A percentile compares a stretch with the other conserved stretches of the same genome.
Conservation (phyloP, 2,329 filamentous ascomycete species). For the Phialemoniopsis sp. region DNA sequence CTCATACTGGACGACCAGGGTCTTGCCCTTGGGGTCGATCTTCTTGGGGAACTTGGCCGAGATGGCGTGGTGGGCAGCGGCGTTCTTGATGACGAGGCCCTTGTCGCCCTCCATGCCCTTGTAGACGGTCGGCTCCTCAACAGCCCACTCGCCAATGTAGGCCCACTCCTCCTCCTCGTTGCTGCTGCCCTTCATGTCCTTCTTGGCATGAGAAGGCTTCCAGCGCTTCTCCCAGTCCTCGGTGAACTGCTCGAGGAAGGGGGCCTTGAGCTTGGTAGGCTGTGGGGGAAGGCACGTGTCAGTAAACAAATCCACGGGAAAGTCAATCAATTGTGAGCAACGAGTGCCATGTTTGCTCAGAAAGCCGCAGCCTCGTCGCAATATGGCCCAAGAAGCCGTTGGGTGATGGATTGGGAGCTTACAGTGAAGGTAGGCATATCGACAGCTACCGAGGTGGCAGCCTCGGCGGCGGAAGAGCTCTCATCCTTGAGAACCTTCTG, state of each 20-base stretch:
- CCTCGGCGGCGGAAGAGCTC: slow-evolving; percentile 34
- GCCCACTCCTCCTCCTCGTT: slow-evolving; percentile 92
- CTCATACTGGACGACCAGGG: slow-evolving; percentile 96
- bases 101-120: slow-evolving; percentile 95
- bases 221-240: slow-evolving; percentile 92
- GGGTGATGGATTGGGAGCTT: slow-evolving; percentile 34
- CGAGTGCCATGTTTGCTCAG: not conserved
- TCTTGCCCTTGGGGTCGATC: slow-evolving; percentile 96
- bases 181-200: slow-evolving; percentile 70
- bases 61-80: slow-evolving; percentile 97
- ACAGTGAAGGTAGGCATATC: slow-evolving; percentile 85
- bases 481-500: slow-evolving; percentile 51
- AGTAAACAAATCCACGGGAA: not conserved
- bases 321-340: slow-evolving; percentile 1
- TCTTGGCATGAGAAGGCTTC: slow-evolving; percentile 95
- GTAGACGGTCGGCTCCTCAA: slow-evolving; percentile 86
- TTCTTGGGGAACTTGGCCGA: slow-evolving; percentile 97
- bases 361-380: not conserved
- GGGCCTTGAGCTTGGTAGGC: slow-evolving; percentile 85
- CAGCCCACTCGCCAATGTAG: slow-evolving; percentile 93
- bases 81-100: slow-evolving; percentile 96
- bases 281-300: slow-evolving; percentile 29
- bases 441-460: slow-evolving; percentile 53
- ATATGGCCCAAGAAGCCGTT: slow-evolving; percentile 2
- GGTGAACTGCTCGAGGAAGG: slow-evolving; percentile 98